Base-by-base conservation (phyloP, 176 grass and related monocot species). In the Ampelocalamus luodianensis region DNA sequence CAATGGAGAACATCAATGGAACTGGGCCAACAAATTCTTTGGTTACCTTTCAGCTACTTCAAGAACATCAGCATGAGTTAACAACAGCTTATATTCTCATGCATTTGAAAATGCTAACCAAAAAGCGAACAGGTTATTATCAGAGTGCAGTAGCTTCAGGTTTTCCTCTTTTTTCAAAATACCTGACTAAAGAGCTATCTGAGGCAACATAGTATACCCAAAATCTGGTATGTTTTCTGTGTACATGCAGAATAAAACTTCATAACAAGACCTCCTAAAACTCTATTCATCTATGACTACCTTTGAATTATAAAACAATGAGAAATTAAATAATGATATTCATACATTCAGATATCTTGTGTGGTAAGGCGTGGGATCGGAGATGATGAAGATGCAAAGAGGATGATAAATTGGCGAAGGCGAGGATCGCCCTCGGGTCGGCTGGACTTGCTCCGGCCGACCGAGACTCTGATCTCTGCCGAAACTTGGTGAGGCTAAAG, bases 241-340 rank as follows among this genome's bases (percentile, higher is more conserved):
- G 40, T 23, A 10, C 44, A 76, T 23, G 46, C 7, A 87, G 3
- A 66, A 26, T 9, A 87, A 26, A 58, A 66, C 16, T 58, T 38
- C 10, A 23, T 49, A 49, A 6, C 10, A 73, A 36, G 51, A 48
- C 37, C 11, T 67, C 42, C 42, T 27, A 71, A 26, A 78, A 65
- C 10, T 77, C 8, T 48, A 23, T 18, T 71, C 49, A 77, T 37
- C 18, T 78, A 37, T 76, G 79, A 48, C 37, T 78, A 22, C 24
- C 29, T 81, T 65, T 78, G 65, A 86, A 78, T 22, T 58, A 38
- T 12, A 50, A 27, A 71, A n/a, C 10, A 70, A 38, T 29, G 1
- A 4, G 17, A 70, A 8, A 78, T 78, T 43, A 71, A 10, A 73
- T 32, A 50, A 73, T 17, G 11, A 73, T 4, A 63, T 29, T 29